These are phyloP conservation scores for Euphorbia celastroides DNA, from an alignment of 441 rosid genomes.

Conservation along the genomic window DNA sequence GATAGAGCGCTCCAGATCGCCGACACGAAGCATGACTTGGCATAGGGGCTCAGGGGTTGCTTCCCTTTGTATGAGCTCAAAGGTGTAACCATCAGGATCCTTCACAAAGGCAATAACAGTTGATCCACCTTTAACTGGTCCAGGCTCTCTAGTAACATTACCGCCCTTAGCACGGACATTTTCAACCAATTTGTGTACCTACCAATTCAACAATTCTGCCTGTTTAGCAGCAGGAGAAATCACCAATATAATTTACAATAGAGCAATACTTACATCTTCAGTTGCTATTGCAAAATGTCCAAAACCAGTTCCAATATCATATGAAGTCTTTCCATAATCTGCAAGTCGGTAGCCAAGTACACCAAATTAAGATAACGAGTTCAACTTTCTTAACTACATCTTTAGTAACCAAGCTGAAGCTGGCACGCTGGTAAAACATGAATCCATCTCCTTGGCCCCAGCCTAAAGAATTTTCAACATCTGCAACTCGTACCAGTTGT, in stretches of 20 bases:
- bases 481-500: background rate
- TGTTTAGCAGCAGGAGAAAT: constrained; percentile 8
- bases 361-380: background rate
- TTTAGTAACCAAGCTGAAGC: background rate
- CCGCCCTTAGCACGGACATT: constrained; percentile 76
- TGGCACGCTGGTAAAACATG: background rate
- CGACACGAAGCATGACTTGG: constrained; percentile 96
- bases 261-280: constrained; percentile 55
- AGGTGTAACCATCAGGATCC: constrained; percentile 94
- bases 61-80: constrained; percentile 87
- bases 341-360: constrained; percentile 17
- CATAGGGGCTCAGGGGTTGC: constrained; percentile 92
- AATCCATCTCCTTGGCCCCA: background rate
- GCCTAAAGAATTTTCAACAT: background rate
- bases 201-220: constrained; percentile 9
- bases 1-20: constrained; percentile 79
- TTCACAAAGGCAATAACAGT: constrained; percentile 81
- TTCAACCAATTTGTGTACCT: constrained; percentile 87
- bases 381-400: background rate
- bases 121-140: constrained; percentile 88
- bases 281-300: constrained; percentile 95
- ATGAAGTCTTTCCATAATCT: constrained; percentile 86
- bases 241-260: constrained; percentile 2
- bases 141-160: constrained; percentile 74
- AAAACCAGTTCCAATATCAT: constrained; percentile 94